A percentile compares a stretch with the other conserved stretches of the same genome.
These are phyloP conservation scores for Protomyces gravidus DNA, from an alignment of 1,139 yeast species.

Conservation along the genomic window DNA sequence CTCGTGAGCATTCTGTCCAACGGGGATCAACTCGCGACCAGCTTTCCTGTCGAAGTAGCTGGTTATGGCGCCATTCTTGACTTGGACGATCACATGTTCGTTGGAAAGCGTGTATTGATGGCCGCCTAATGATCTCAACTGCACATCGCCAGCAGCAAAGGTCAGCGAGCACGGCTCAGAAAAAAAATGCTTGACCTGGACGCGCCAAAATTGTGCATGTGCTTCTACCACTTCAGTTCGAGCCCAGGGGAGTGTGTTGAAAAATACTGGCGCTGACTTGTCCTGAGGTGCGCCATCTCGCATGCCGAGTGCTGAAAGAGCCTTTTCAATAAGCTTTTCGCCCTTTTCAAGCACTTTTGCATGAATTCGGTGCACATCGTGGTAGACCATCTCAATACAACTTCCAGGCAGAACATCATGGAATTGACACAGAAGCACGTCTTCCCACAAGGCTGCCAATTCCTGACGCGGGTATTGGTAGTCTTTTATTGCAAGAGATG, in stretches of 20 bases:
- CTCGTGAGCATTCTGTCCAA: slow-evolving; percentile 59
- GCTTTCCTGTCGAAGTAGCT: slow-evolving; percentile 60
- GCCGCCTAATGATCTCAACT: slow-evolving; percentile 26
- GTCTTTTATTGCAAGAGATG: slow-evolving; percentile 51
- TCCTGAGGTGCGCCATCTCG: slow-evolving; percentile 35
- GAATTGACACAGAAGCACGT: slow-evolving; percentile 83
- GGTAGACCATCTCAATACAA: slow-evolving; percentile 90
- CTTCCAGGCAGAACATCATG: slow-evolving; percentile 97
- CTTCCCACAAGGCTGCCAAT: slow-evolving; percentile 76
- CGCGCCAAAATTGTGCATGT: too few species aligned
- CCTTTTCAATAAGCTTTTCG: slow-evolving; percentile 51
- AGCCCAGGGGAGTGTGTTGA: slow-evolving; percentile 70
- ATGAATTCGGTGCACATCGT: slow-evolving; percentile 84
- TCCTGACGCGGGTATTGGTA: slow-evolving; percentile 69
- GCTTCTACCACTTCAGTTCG: too few species aligned
- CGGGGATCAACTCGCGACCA: slow-evolving; percentile 65
- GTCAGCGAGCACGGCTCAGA: too few species aligned
- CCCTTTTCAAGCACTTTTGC: slow-evolving; percentile 54
- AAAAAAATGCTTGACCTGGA: slow-evolving; percentile 46
- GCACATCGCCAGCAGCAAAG: slow-evolving; percentile 27
- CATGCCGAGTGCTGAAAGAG: slow-evolving; percentile 48
- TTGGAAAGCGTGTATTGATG: slow-evolving; percentile 53
- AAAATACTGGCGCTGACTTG: too few species aligned
- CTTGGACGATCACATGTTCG: slow-evolving; percentile 54
- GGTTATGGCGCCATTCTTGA: slow-evolving; percentile 62